A percentile compares a stretch with the other conserved stretches of the same genome.
Evolutionary conservation across 352 stramenopile species (phyloP).

Genomic region (Pythium pectinolyticum): DNA sequence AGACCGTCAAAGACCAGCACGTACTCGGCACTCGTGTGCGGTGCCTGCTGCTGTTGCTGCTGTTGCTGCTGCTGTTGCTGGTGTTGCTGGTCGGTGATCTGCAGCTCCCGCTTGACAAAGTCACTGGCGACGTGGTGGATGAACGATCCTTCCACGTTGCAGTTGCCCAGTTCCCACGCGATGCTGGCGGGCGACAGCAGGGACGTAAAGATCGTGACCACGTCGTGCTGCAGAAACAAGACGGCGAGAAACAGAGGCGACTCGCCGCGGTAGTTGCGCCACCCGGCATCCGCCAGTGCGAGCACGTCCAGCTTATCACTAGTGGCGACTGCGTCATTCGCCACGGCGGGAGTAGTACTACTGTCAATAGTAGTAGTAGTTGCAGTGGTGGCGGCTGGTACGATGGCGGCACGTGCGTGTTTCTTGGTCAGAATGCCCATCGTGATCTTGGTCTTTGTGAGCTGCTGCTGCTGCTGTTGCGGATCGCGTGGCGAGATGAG

Average conservation of each 20-base stretch:
- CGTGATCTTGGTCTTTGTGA: background rate
- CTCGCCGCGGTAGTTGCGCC: conserved; percentile 68
- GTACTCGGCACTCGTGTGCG: conserved; percentile 53
- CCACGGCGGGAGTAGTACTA: too few relatives aligned
- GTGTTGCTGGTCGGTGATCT: conserved; percentile 20
- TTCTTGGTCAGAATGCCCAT: conserved; percentile 4
- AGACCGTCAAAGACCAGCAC: conserved; percentile 70
- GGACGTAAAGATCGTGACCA: conserved; percentile 37
- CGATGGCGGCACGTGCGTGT: conserved; percentile 3
- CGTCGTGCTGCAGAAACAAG: conserved; percentile 49
- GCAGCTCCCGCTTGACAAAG: conserved; percentile 32
- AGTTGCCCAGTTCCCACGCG: conserved; percentile 51
- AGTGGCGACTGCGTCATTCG: too few relatives aligned
- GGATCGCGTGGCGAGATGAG: conserved; percentile 1
- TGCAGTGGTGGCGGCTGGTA: background rate
- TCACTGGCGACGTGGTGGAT: conserved; percentile 58
- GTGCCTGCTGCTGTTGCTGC: too few relatives aligned
- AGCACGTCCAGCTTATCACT: conserved; percentile 27
- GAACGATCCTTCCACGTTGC: conserved; percentile 75
- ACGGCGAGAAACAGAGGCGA: conserved; percentile 66
- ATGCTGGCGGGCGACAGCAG: conserved; percentile 46
- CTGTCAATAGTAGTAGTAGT: background rate
- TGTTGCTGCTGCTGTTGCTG: too few relatives aligned
- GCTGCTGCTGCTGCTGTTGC: conserved; percentile 2
- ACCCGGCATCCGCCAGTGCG: conserved; percentile 33